Percentiles rank a stretch among this genome's conserved stretches.
Evolutionary conservation across 306 rosid genomes (phyloP).

Genomic region (Acacia confusa): DNA sequence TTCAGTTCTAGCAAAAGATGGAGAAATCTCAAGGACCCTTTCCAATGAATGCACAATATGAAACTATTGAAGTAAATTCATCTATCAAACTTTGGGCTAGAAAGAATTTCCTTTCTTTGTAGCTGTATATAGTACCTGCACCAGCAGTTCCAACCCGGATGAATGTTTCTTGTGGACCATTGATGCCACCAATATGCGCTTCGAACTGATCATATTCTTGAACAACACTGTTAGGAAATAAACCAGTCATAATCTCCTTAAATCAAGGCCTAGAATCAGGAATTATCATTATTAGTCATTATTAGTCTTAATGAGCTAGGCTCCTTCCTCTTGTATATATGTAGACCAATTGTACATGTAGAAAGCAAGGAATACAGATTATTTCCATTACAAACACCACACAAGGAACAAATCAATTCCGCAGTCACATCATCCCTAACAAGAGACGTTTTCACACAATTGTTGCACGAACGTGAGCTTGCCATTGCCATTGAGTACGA

Average conservation of each 20-base stretch:
- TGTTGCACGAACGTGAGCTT: constrained; percentile 29
- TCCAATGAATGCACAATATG: constrained; percentile 57
- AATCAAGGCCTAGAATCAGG: too few species aligned
- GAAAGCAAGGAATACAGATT: too few species aligned
- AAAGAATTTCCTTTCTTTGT: constrained; percentile 49
- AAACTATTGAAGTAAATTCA: constrained; percentile 57
- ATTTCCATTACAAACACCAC: too few species aligned
- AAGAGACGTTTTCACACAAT: constrained; percentile 46
- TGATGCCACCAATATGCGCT: constrained; percentile 51
- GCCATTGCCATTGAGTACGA: constrained; percentile 37
- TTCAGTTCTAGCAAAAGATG: constrained; percentile 22
- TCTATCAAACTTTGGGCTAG: constrained; percentile 50
- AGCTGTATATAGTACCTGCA: constrained; percentile 41
- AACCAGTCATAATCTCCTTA: too few species aligned
- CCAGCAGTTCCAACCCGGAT: constrained; percentile 59
- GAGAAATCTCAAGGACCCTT: constrained; percentile 45
- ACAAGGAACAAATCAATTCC: constrained; percentile 36
- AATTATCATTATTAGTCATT: too few species aligned
- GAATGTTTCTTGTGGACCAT: constrained; percentile 60
- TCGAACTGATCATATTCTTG: constrained; percentile 57
- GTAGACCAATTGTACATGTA: too few species aligned
- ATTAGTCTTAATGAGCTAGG: too few species aligned
- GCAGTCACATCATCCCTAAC: constrained; percentile 46
- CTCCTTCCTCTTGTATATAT: too few species aligned
- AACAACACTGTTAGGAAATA: too few species aligned